A percentile compares a stretch with the other conserved stretches of the same genome.
These are phyloP conservation scores for Talaromyces marneffei DNA, from an alignment of 2,329 filamentous ascomycete genomes.

Conservation along the genomic window DNA sequence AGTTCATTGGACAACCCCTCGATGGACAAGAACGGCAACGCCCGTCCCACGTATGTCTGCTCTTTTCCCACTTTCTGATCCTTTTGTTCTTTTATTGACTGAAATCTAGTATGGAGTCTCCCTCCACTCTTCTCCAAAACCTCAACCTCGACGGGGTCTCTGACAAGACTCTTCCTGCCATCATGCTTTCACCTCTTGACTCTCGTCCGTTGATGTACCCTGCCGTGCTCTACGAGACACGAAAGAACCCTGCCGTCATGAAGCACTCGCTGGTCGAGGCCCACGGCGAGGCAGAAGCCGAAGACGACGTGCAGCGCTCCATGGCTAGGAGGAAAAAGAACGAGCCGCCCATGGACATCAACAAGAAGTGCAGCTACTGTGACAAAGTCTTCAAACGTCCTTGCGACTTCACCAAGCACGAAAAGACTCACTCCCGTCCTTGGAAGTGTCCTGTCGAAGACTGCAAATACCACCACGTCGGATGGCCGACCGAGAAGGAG, in stretches of 20 bases:
- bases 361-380: slow-evolving; percentile 76
- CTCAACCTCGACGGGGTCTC: slow-evolving; percentile 68
- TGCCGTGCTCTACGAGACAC: slow-evolving; percentile 60
- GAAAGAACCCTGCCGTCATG: slow-evolving; percentile 32
- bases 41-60: slow-evolving; percentile 53
- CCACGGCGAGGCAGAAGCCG: slow-evolving; percentile 51
- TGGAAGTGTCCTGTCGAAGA: slow-evolving; percentile 69
- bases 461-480: slow-evolving; percentile 85
- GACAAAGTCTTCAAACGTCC: slow-evolving; percentile 91
- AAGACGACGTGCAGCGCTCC: slow-evolving; percentile 79
- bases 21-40: slow-evolving; percentile 50
- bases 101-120: slow-evolving; percentile 57
- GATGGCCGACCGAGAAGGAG: slow-evolving; percentile 97
- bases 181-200: slow-evolving; percentile 76
- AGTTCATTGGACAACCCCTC: slow-evolving; percentile 46
- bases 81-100: neutral
- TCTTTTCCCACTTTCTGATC: slow-evolving; percentile 27
- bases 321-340: slow-evolving; percentile 97
- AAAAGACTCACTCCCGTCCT: slow-evolving; percentile 93
- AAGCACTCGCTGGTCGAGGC: slow-evolving; percentile 45
- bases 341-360: slow-evolving; percentile 74
- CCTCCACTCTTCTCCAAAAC: slow-evolving; percentile 53
- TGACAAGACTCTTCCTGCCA: slow-evolving; percentile 73
- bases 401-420: slow-evolving; percentile 96
- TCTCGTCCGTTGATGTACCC: slow-evolving; percentile 62